Percentiles rank a stretch among this genome's conserved stretches.
These are phyloP conservation scores for Ophiostoma triangulosporum DNA, from an alignment of 2,329 filamentous ascomycete genomes.

Conservation along the genomic window DNA sequence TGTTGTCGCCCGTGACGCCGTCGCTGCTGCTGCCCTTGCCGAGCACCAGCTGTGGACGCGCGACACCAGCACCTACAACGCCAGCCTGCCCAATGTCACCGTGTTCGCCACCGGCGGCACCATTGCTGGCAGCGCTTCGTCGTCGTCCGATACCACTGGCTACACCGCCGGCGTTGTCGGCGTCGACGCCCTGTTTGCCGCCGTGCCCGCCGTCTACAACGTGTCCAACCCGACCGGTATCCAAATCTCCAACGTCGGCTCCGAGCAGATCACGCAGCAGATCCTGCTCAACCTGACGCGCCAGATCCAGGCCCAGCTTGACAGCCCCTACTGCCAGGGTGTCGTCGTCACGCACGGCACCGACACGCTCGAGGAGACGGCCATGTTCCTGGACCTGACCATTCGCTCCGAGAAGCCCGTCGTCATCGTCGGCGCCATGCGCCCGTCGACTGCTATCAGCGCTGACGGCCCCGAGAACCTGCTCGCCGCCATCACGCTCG, in stretches of 20 bases:
- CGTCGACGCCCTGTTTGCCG: conserved; percentile 36
- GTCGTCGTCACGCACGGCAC: conserved; percentile 52
- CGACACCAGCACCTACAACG: not conserved
- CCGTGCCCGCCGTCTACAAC: conserved; percentile 40
- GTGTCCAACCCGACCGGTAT: conserved; percentile 41
- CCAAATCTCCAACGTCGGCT: conserved; percentile 37
- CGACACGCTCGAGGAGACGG: conserved; percentile 50
- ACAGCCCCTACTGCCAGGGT: conserved; percentile 28
- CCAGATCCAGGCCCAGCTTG: conserved; percentile 30
- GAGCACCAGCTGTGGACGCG: not conserved
- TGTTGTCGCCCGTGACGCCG: not conserved
- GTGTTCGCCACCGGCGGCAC: conserved; percentile 42
- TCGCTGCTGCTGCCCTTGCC: not conserved
- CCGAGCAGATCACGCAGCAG: conserved; percentile 31
- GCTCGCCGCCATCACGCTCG: conserved; percentile 44
- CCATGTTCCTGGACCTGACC: conserved; percentile 48
- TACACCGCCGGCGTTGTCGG: conserved; percentile 31
- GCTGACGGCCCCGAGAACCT: conserved; percentile 50
- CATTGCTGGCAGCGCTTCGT: conserved; percentile 39
- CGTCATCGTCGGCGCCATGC: conserved; percentile 48
- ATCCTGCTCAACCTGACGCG: conserved; percentile 35
- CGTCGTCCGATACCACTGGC: conserved; percentile 22
- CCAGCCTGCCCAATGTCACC: conserved; percentile 38
- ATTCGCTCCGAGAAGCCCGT: conserved; percentile 44
- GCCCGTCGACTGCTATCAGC: conserved; percentile 46